Percentiles rank a stretch among this genome's conserved stretches.
Conservation (phyloP, 129 eudicot species). For the Saussurea involucrata region DNA sequence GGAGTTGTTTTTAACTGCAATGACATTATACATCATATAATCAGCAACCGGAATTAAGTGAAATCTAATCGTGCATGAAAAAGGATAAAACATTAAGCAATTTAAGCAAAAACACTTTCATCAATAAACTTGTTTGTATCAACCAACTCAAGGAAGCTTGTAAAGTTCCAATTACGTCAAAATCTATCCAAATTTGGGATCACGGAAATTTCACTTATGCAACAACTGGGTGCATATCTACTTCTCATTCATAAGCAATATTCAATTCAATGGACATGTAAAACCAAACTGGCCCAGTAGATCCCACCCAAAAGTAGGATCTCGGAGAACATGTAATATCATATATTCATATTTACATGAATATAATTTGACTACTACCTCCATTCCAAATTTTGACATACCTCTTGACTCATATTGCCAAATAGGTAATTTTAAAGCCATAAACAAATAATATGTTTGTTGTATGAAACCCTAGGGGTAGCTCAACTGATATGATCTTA, state of each 20-base stretch:
- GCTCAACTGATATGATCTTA: too few relatives aligned
- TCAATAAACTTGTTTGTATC: background rate
- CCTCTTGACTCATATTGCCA: too few relatives aligned
- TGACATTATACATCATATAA: background rate
- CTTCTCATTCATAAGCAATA: background rate
- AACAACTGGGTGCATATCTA: background rate
- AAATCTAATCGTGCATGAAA: background rate
- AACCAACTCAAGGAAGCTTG: background rate
- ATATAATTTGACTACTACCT: background rate
- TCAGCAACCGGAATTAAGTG: background rate
- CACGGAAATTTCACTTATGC: background rate
- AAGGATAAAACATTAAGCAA: conserved; percentile 1
- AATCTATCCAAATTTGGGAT: background rate
- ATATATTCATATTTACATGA: background rate
- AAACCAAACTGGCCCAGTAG: background rate
- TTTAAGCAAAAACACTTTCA: background rate
- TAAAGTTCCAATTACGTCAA: background rate
- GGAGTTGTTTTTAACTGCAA: conserved; percentile 28
- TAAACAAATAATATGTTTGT: too few relatives aligned
- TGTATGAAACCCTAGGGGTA: too few relatives aligned
- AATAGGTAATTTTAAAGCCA: background rate
- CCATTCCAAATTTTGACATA: background rate
- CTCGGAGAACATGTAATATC: background rate
- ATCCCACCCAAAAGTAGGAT: too few relatives aligned
- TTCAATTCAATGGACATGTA: background rate